Evolutionary conservation across 1,139 yeast species (phyloP), one percentile per base, ranked within the genome.

Genomic region (Insectozyma bohioensis): DNA sequence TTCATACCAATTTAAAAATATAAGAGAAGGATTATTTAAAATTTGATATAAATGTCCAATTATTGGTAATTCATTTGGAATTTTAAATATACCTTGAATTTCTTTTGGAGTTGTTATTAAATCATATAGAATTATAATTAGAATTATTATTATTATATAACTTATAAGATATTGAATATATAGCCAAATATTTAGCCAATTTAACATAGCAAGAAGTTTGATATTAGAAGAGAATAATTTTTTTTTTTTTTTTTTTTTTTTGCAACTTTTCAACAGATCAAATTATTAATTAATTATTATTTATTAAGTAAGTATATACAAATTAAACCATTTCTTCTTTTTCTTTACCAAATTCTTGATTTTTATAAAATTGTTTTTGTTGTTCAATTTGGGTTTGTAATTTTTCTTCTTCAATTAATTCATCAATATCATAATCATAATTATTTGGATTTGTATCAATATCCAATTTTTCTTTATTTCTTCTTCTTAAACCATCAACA

Each of bases 11-110:
- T 53, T 42, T 40, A 58, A 44, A 49, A 72, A 81, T 3, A 60
- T 59, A 25, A 63, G 34, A 3, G 86, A 72, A 0, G 87, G 85
- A 39, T 77, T 70, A 11, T 58, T 37, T 18, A 66, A 54, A 1
- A 76, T 62, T 34, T 72, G 76, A 34, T 70, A 58, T 5, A 75
- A 46, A 43, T 71, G 75, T 1, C 82, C 86, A 3, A 78, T 59
- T 4, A 80, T 45, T 0, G 86, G 85, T 26, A 54, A 60, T 0
- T 74, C 69, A 0, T 74, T 68, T 0, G 75, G 73, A 4, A 78
- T 62, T 6, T 35, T 34, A 13, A 71, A 67, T 3, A 76, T 48
- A 6, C 38, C 38, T 4, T 18, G 11, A 11, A 31, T 30, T 35
- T 28, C 22, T 11, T 21, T 14, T 4, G 33, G 33, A 13, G 11